These are phyloP conservation scores for Pholiota adiposa DNA, from an alignment of 1,284 basidiomycete genomes.

Conservation along the genomic window DNA sequence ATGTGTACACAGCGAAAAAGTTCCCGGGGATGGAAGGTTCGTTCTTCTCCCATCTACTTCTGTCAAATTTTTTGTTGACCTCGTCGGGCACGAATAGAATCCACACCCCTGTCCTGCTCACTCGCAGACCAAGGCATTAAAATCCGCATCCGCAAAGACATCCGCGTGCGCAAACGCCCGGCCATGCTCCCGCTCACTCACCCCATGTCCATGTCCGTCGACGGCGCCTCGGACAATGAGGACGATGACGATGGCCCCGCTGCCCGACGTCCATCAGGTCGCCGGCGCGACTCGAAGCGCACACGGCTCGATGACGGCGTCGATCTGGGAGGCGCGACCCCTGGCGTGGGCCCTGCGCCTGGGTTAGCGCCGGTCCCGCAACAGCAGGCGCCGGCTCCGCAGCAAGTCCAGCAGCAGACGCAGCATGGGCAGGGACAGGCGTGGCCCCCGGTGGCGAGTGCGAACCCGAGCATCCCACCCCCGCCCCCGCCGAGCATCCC, in stretches of 20 bases:
- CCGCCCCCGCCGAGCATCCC: slow-evolving; percentile 25
- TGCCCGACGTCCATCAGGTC: slow-evolving; percentile 3
- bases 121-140: slow-evolving; percentile 93
- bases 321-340: slow-evolving; percentile 18
- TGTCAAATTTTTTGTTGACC: slow-evolving; percentile 9
- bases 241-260: slow-evolving; percentile 19
- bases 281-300: slow-evolving; percentile 39
- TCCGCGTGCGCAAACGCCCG: slow-evolving; percentile 75
- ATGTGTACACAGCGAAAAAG: slow-evolving; percentile 93
- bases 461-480: slow-evolving; percentile 36
- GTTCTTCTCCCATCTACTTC: slow-evolving; percentile 34
- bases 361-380: slow-evolving; percentile 23
- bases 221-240: slow-evolving; percentile 28
- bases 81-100: slow-evolving; percentile 53
- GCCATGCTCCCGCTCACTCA: slow-evolving; percentile 43
- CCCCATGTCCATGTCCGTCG: slow-evolving; percentile 41
- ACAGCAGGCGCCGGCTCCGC: slow-evolving; percentile 22
- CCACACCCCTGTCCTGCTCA: slow-evolving; percentile 85
- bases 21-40: slow-evolving; percentile 92
- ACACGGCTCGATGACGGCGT: slow-evolving; percentile 38
- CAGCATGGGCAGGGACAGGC: slow-evolving; percentile 14
- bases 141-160: slow-evolving; percentile 90
- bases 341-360: slow-evolving; percentile 18
- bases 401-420: neutral
- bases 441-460: slow-evolving; percentile 36